A percentile compares a stretch with the other conserved stretches of the same genome.
These are phyloP conservation scores for Cyclostephanos invisitatus DNA, from an alignment of 108 stramenopile genomes.

Conservation along the genomic window DNA sequence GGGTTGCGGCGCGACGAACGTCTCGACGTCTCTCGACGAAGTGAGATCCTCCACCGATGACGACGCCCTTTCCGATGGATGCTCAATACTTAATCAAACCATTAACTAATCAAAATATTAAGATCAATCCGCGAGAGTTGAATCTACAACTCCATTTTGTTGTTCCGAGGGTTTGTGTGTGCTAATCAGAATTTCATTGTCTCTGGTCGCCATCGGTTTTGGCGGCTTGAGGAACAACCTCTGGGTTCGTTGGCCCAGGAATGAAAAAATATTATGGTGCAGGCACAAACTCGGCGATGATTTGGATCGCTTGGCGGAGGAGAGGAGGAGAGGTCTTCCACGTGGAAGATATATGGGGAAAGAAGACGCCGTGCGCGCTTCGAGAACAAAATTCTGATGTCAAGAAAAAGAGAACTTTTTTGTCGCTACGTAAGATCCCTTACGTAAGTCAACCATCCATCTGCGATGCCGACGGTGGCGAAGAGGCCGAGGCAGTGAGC, in stretches of 20 bases:
- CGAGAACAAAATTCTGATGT: no score
- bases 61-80: not conserved
- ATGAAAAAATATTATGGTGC: no score
- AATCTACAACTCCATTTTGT: no score
- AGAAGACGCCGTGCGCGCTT: not conserved
- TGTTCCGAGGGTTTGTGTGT: not conserved
- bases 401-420: no score
- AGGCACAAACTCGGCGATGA: not conserved
- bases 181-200: not conserved
- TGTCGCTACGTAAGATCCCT: no score
- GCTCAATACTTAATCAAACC: not conserved
- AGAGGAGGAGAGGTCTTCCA: not conserved
- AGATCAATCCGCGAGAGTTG: not conserved
- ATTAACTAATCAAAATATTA: not conserved
- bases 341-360: not conserved
- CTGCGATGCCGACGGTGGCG: no score
- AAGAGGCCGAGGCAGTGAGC: no score
- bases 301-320: not conserved
- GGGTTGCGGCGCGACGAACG: not conserved
- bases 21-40: slow-evolving; percentile 16
- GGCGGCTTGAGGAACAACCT: not conserved
- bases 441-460: no score
- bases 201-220: not conserved
- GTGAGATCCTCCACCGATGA: slow-evolving; percentile 16
- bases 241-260: not conserved